Evolutionary conservation across 305 asterid species (phyloP).

Genomic region (Withania somnifera): DNA sequence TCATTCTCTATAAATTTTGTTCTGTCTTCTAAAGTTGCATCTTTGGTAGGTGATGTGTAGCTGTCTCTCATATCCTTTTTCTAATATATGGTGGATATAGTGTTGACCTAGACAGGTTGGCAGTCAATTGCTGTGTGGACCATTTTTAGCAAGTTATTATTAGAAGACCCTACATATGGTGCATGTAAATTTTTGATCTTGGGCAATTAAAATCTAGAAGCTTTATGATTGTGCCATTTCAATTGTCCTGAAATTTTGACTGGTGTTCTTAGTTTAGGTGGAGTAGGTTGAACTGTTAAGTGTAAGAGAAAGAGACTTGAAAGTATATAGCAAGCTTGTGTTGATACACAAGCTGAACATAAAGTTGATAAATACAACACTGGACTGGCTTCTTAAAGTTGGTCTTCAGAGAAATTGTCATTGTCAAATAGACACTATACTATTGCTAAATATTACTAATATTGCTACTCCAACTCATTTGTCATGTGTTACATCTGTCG

Average conservation of each 20-base stretch:
- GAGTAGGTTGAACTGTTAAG: neutral
- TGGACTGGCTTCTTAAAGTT: neutral
- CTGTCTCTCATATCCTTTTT: neutral
- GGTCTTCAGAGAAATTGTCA: neutral
- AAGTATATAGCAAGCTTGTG: neutral
- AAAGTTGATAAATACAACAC: neutral
- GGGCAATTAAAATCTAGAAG: neutral
- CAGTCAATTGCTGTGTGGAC: neutral
- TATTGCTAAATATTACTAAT: neutral
- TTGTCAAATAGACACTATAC: neutral
- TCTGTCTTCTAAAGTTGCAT: neutral
- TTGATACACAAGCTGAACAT: neutral
- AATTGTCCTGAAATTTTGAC: neutral
- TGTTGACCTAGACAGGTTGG: neutral
- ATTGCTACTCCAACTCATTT: neutral
- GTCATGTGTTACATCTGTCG: conserved; percentile 1
- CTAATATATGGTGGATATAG: neutral
- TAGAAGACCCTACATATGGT: neutral
- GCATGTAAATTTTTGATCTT: neutral
- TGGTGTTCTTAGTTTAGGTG: neutral
- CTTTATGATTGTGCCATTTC: neutral
- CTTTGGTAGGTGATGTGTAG: neutral
- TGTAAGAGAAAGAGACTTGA: neutral
- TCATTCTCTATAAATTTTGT: conserved; percentile 3
- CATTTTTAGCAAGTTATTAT: neutral